Evolutionary conservation across 148 eudicot genomes (phyloP), one percentile per base, ranked within the genome.

Genomic region (Selenicereus undatus): DNA sequence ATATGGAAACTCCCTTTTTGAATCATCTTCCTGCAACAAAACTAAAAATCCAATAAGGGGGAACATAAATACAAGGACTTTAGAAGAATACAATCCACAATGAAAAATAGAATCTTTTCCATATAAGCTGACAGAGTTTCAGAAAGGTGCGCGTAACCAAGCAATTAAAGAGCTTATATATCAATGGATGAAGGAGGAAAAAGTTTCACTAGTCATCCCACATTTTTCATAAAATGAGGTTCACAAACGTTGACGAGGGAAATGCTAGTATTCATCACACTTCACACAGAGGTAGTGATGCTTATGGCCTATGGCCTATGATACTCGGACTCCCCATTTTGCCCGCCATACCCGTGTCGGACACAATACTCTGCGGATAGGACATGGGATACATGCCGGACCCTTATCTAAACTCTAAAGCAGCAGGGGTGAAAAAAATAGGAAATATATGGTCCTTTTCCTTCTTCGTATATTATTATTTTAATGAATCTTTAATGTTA

Each of bases 1-100:
- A 82, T 89, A 84, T 36, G 90, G 85, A 54, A 81, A 88, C 78
- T 91, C 92, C 82, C 42, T 69, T 73, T 65, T 81, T 60, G 81
- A 81, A 50, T 66, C 81, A 81, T 89, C 92, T 29, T 84, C 93
- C 98, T 94, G 88, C 78, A 51, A 93, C 52, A 84, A 86, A 75
- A 88, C 68, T n/a, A 82, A 79, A 75, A 30, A 75, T 73, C 62
- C 52, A 50, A 75, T 81, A 71, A 85, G 83, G 22, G 42, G 80
- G 80, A 80, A 62, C 78, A 71, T 48, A 80, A 72, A 84, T 73
- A 76, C 32, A 27, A 35, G 9, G 56, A 60, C 22, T 29, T 21
- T 45, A 43, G 13, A 6, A 66, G 32, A 66, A 27, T 27, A 12
- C 35, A 27, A 66, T n/a, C 71, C 22, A 21, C 68, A 7, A 22